phyloP scores from a whole-genome alignment of 2,329 filamentous ascomycete genomes.

The Neobulgaria alba region DNA sequence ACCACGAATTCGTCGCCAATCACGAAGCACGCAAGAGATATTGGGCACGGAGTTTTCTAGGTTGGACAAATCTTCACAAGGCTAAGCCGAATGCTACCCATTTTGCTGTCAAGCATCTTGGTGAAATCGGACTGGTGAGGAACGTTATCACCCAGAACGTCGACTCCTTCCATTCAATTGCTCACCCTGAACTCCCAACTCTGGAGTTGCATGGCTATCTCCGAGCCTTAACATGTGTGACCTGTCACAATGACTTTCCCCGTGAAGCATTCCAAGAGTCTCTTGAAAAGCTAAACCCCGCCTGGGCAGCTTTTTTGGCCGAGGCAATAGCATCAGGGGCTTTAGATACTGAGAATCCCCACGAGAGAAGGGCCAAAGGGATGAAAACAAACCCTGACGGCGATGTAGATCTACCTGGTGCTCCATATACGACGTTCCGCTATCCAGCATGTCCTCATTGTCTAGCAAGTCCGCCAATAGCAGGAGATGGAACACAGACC shows the following conservation, averaged over 20 bases:
- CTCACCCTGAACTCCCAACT: constrained; percentile 67
- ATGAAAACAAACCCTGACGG: constrained; percentile 88
- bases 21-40: constrained; percentile 88
- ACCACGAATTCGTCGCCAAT: constrained; percentile 72
- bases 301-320: constrained; percentile 70
- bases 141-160: constrained; percentile 92
- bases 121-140: constrained; percentile 60
- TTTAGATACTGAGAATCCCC: constrained; percentile 67
- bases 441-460: constrained; percentile 87
- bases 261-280: constrained; percentile 68
- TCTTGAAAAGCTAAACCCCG: constrained; percentile 71
- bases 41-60: constrained; percentile 90
- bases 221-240: constrained; percentile 70
- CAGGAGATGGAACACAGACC: constrained; percentile 45
- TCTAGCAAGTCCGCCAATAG: constrained; percentile 50
- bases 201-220: constrained; percentile 90
- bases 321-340: constrained; percentile 67
- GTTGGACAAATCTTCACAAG: constrained; percentile 74
- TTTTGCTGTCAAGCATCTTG: constrained; percentile 65
- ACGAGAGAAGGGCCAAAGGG: constrained; percentile 57
- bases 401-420: constrained; percentile 81
- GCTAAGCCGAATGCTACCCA: constrained; percentile 77
- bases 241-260: constrained; percentile 63
- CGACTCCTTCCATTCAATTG: constrained; percentile 78
- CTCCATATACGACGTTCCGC: constrained; percentile 80